Conservation (phyloP, 2,329 filamentous ascomycete genomes). For the Tricladium varicosporioides region DNA sequence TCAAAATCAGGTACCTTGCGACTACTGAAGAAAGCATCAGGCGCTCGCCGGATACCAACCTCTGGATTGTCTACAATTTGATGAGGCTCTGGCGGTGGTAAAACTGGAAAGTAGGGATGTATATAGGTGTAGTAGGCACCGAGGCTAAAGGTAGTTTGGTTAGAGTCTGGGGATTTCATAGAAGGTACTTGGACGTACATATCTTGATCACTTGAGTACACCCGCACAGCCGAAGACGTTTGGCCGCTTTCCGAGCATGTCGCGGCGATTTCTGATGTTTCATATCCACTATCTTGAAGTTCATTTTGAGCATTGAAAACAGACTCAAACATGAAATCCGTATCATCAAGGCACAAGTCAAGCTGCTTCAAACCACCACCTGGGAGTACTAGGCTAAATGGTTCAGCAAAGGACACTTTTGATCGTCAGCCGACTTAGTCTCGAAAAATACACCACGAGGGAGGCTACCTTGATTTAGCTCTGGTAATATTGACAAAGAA, state of each 20-base stretch:
- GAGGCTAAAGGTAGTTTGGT: slow-evolving; percentile 32
- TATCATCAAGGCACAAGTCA: slow-evolving; percentile 43
- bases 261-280: slow-evolving; percentile 16
- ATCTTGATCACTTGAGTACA: slow-evolving; percentile 27
- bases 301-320: slow-evolving; percentile 21
- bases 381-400: slow-evolving; percentile 33
- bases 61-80: slow-evolving; percentile 25
- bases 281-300: slow-evolving; percentile 20
- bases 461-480: slow-evolving; percentile 19
- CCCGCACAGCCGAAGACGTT: slow-evolving; percentile 15
- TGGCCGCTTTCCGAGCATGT: slow-evolving; percentile 15
- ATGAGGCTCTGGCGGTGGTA: slow-evolving; percentile 40
- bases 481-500: slow-evolving; percentile 16
- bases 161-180: no score
- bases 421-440: neutral
- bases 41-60: slow-evolving; percentile 24
- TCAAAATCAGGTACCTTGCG: slow-evolving; percentile 37
- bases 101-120: slow-evolving; percentile 49
- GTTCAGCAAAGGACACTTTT: slow-evolving; percentile 36
- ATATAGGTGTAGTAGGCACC: slow-evolving; percentile 53
- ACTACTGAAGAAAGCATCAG: slow-evolving; percentile 34
- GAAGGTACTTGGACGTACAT: slow-evolving; percentile 20
- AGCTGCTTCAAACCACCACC: slow-evolving; percentile 48
- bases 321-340: slow-evolving; percentile 25
- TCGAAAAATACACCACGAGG: neutral